Evolutionary conservation across 371 early-diverging fungal genomes (phyloP).

Genomic region (Zychaea mexicana): DNA sequence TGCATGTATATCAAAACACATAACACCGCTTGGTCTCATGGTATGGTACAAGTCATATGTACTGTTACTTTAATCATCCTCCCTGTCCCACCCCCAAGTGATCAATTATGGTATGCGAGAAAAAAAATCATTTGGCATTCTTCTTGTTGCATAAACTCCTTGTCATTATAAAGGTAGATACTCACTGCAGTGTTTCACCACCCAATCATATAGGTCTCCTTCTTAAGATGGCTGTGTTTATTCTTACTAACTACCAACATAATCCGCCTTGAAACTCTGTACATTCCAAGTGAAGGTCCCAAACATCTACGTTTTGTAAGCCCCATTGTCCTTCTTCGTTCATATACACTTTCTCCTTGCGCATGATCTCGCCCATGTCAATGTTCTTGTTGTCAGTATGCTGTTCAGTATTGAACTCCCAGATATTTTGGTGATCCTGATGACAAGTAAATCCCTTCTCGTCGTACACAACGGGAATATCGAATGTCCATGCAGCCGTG

Average conservation of each 20-base stretch:
- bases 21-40: no score
- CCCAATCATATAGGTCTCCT: background rate
- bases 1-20: no score
- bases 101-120: no score
- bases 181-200: no score
- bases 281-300: slow-evolving; percentile 38
- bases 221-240: background rate
- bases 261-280: slow-evolving; percentile 40
- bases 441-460: slow-evolving; percentile 39
- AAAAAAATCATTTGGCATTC: no score
- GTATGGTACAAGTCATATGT: no score
- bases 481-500: slow-evolving; percentile 41
- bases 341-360: slow-evolving; percentile 23
- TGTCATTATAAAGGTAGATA: no score
- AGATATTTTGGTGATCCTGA: slow-evolving; percentile 44
- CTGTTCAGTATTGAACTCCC: slow-evolving; percentile 35
- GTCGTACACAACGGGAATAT: slow-evolving; percentile 34
- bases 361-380: slow-evolving; percentile 29
- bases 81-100: no score
- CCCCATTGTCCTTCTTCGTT: slow-evolving; percentile 44
- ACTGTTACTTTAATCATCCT: no score
- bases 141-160: no score
- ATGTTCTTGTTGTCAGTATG: slow-evolving; percentile 29
- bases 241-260: slow-evolving; percentile 19
- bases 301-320: slow-evolving; percentile 40